Base-by-base conservation (phyloP, 164 flowering plant genomes). In the Sextonia rubra region DNA sequence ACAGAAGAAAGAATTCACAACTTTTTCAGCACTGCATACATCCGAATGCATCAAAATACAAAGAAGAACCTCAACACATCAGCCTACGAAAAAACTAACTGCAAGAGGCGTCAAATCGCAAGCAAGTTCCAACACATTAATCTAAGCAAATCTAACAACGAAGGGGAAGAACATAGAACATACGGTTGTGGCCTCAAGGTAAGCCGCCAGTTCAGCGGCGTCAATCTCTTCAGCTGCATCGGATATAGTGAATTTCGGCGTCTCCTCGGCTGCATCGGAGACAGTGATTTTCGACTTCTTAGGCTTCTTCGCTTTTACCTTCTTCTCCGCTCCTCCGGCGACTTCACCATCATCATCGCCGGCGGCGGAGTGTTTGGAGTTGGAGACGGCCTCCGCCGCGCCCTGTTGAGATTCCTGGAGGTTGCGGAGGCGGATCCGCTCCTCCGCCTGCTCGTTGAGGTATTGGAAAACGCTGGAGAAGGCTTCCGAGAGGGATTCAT, bases 171-270 rank as follows among this genome's bases (percentile, higher is more conserved):
- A 72, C 25, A n/a, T 37, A 47, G 30, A 64, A 69, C 89, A 73
- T 62, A 94, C 97, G 75, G 91, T 61, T 23, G 89, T 73, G 37
- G 85, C 93, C n/a, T 68, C 78, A 12, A 94, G 92, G 44, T 78
- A 80, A 0, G 78, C 78, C 18, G 77, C 69, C 47, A 85, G 84
- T 74, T 83, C 79, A 47, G 77, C 65, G 26, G 80, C 79, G 60
- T 85, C 86, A 17, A 85, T 82, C 77, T 79, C 82, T 2, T 80
- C 62, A 6, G 86, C 88, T 2, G 86, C 88, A 14, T 85, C 85
- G 3, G 83, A 68, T 14, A 85, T 82, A 22, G 86, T 77, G 49
- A 83, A 76, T 79, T 83, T 85, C 17, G 81, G 82, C 64, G 79
- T 85, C 81, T 82, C n/a, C n/a, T n/a, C 62, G 11, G 86, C 88